Evolutionary conservation across 2,329 filamentous ascomycete species (phyloP).

Genomic region (Phaeomoniella chlamydospora): DNA sequence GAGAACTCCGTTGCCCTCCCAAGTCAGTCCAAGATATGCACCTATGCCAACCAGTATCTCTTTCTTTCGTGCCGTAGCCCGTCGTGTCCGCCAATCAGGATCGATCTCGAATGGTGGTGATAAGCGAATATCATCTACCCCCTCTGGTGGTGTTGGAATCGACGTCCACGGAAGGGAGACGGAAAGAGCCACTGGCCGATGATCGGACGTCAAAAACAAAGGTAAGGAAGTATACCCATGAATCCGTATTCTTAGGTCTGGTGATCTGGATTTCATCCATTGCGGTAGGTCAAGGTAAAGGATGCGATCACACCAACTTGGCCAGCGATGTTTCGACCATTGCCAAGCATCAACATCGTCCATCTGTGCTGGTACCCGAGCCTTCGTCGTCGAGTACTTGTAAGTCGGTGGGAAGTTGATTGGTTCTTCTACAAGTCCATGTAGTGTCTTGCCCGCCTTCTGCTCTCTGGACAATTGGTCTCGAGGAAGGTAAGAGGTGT

Average conservation of each 20-base stretch:
- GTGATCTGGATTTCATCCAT: conserved; percentile 27
- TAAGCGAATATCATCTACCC: conserved; percentile 21
- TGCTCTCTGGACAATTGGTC: conserved; percentile 73
- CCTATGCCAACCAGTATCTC: conserved; percentile 46
- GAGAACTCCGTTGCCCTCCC: conserved; percentile 29
- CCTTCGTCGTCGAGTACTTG: conserved; percentile 53
- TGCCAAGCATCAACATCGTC: conserved; percentile 35
- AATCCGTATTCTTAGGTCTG: conserved; percentile 36
- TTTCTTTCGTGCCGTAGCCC: conserved; percentile 38
- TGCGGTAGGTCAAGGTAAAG: conserved; percentile 54
- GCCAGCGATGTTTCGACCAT: conserved; percentile 74
- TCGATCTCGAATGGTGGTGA: conserved; percentile 44
- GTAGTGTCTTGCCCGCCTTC: conserved; percentile 53
- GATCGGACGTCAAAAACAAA: conserved; percentile 70
- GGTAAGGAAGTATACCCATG: conserved; percentile 60
- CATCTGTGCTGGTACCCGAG: conserved; percentile 21
- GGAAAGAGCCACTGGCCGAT: conserved; percentile 67
- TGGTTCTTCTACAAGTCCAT: conserved; percentile 60
- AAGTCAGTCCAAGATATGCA: conserved; percentile 37
- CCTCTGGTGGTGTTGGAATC: conserved; percentile 18
- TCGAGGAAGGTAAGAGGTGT: conserved; percentile 48
- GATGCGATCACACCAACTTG: conserved; percentile 86
- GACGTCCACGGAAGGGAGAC: conserved; percentile 46
- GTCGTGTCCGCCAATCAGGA: conserved; percentile 38
- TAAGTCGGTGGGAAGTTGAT: conserved; percentile 85